phyloP scores from a whole-genome alignment of 352 stramenopile genomes.

The Elongisporangium senticosum region DNA sequence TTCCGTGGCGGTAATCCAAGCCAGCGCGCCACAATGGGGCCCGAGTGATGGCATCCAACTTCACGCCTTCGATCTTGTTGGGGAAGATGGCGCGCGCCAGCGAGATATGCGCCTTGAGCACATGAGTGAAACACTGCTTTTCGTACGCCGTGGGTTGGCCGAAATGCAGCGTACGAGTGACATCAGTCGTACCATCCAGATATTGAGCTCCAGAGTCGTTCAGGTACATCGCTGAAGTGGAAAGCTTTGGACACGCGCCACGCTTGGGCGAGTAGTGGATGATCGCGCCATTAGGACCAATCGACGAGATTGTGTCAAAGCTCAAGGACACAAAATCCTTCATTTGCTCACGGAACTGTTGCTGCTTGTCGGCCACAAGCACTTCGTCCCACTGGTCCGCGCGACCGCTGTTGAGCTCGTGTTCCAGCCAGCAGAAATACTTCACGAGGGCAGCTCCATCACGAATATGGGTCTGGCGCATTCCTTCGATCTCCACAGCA shows the following conservation, averaged over 20 bases:
- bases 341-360: conserved; percentile 79
- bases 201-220: conserved; percentile 99
- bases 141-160: conserved; percentile 89
- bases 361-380: conserved; percentile 90
- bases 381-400: conserved; percentile 65
- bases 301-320: conserved; percentile 98
- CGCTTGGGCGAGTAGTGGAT: conserved; percentile 92
- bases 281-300: conserved; percentile 95
- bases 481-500: conserved; percentile 91
- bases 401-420: conserved; percentile 43
- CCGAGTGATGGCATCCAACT: conserved; percentile 96
- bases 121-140: conserved; percentile 94
- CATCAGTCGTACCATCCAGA: conserved; percentile 97
- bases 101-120: conserved; percentile 97
- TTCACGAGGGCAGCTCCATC: conserved; percentile 94
- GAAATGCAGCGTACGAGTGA: conserved; percentile 98
- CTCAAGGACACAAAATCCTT: conserved; percentile 89
- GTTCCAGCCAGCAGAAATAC: conserved; percentile 93
- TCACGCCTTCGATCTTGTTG: conserved; percentile 91
- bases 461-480: conserved; percentile 92
- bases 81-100: conserved; percentile 86
- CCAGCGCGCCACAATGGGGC: conserved; percentile 92
- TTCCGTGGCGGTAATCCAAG: conserved; percentile 97
- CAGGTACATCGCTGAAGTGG: conserved; percentile 93
- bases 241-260: conserved; percentile 82